Conservation (phyloP, 2,329 filamentous ascomycete genomes). For the Fusarium scirpi region DNA sequence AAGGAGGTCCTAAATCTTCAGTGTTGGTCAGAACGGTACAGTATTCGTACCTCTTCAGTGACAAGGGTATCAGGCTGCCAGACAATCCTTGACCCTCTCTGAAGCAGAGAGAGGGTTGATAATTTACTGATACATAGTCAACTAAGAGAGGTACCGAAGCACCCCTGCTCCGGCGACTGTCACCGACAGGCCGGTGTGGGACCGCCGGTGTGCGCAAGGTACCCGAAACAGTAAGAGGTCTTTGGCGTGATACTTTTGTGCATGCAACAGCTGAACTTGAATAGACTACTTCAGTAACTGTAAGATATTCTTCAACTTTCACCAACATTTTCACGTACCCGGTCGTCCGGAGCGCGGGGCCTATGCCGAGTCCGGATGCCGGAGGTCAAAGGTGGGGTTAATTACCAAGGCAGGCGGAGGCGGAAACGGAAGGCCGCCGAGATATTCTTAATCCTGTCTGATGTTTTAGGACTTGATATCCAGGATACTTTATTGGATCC, state of each 20-base stretch:
- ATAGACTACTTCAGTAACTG: neutral
- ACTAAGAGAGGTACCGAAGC: neutral
- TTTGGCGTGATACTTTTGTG: neutral
- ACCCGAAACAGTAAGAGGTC: conserved; percentile 30
- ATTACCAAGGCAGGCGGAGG: neutral
- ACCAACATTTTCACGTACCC: conserved; percentile 8
- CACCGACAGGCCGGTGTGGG: conserved; percentile 32
- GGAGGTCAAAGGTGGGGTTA: conserved; percentile 27
- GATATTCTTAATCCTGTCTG: neutral
- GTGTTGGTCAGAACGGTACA: conserved; percentile 22
- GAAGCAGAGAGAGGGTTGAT: neutral
- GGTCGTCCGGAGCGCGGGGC: conserved; percentile 32
- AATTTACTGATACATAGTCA: neutral
- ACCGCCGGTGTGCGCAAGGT: conserved; percentile 40
- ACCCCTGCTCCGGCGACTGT: conserved; percentile 3
- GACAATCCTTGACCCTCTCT: neutral
- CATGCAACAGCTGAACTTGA: neutral
- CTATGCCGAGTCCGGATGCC: conserved; percentile 37
- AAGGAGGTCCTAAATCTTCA: conserved; percentile 6
- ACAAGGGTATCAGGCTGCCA: conserved; percentile 31
- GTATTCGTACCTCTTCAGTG: conserved; percentile 40
- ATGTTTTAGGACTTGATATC: conserved; percentile 2
- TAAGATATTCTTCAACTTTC: neutral
- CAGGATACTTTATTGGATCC: conserved; percentile 27
- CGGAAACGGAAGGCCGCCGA: conserved; percentile 31